A percentile compares a stretch with the other conserved stretches of the same genome.
Conservation (phyloP, 1,139 yeast species). For the Scheffersomyces illinoinensis region DNA sequence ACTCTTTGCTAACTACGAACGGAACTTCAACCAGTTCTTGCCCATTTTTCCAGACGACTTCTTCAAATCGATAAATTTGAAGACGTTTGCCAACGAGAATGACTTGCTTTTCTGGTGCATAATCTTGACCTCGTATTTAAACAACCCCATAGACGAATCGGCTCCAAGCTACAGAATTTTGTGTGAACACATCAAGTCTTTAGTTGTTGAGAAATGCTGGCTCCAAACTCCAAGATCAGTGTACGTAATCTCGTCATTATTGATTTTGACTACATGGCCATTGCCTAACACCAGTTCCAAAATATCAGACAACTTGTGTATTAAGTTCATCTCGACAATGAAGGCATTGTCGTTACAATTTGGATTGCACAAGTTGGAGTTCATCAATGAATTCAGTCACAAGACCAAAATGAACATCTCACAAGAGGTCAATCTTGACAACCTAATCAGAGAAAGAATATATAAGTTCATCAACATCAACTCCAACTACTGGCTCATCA, state of each 20-base stretch:
- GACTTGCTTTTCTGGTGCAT: slow-evolving; percentile 46
- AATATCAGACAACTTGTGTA: slow-evolving; percentile 35
- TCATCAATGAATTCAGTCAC: slow-evolving; percentile 46
- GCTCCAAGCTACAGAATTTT: slow-evolving; percentile 24
- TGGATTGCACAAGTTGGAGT: slow-evolving; percentile 46
- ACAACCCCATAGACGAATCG: slow-evolving; percentile 15
- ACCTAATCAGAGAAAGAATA: slow-evolving; percentile 43
- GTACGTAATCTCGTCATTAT: slow-evolving; percentile 39
- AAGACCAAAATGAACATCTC: slow-evolving; percentile 40
- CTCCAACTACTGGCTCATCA: slow-evolving; percentile 47
- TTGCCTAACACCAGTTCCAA: slow-evolving; percentile 34
- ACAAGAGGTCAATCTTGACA: slow-evolving; percentile 33
- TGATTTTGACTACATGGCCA: slow-evolving; percentile 52
- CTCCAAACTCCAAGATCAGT: slow-evolving; percentile 47
- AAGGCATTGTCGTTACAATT: slow-evolving; percentile 43
- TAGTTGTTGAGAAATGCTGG: slow-evolving; percentile 49
- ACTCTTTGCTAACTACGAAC: slow-evolving; percentile 32
- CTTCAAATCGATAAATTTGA: slow-evolving; percentile 26
- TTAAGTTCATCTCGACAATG: slow-evolving; percentile 44
- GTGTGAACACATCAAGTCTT: slow-evolving; percentile 35
- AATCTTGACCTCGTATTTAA: slow-evolving; percentile 35
- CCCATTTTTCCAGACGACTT: slow-evolving; percentile 46
- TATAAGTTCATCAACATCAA: slow-evolving; percentile 47
- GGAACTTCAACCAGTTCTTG: slow-evolving; percentile 33
- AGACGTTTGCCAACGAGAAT: slow-evolving; percentile 28